Conservation (phyloP, 768 basidiomycete species). For the Plicaturopsis crispa region DNA sequence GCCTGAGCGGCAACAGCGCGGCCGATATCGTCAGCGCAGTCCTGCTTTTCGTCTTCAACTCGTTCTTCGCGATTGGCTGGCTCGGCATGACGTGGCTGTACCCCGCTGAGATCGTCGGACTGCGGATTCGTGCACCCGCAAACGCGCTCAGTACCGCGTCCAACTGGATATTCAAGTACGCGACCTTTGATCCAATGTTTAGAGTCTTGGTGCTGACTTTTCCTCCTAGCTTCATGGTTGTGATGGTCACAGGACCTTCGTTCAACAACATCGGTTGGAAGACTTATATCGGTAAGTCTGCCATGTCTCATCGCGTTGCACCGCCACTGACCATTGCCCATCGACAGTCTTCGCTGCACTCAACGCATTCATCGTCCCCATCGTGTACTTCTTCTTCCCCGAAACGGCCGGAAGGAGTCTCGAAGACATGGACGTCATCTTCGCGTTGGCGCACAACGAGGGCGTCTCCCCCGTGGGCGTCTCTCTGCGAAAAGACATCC, state of each 20-base stretch:
- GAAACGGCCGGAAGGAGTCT: slow-evolving; percentile 48
- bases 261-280: slow-evolving; percentile 52
- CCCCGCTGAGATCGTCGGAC: slow-evolving; percentile 60
- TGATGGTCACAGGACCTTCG: slow-evolving; percentile 55
- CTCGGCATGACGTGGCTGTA: slow-evolving; percentile 69
- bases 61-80: slow-evolving; percentile 66
- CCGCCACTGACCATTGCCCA: background rate
- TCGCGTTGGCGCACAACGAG: slow-evolving; percentile 36
- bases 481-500: slow-evolving; percentile 35
- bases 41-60: slow-evolving; percentile 63
- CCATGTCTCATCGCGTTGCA: background rate
- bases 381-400: slow-evolving; percentile 54
- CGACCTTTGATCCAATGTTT: background rate
- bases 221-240: slow-evolving; percentile 26
- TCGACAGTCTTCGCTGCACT: slow-evolving; percentile 42
- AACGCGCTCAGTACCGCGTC: slow-evolving; percentile 53
- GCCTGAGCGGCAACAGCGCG: slow-evolving; percentile 32
- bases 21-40: slow-evolving; percentile 46
- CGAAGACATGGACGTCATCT: slow-evolving; percentile 38
- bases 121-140: slow-evolving; percentile 55
- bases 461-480: slow-evolving; percentile 35
- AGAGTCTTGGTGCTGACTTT: background rate
- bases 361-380: slow-evolving; percentile 49
- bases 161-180: slow-evolving; percentile 53
- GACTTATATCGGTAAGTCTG: slow-evolving; percentile 44